Conservation (phyloP, 2,329 filamentous ascomycete species). For the Stenocarpella maydis region DNA sequence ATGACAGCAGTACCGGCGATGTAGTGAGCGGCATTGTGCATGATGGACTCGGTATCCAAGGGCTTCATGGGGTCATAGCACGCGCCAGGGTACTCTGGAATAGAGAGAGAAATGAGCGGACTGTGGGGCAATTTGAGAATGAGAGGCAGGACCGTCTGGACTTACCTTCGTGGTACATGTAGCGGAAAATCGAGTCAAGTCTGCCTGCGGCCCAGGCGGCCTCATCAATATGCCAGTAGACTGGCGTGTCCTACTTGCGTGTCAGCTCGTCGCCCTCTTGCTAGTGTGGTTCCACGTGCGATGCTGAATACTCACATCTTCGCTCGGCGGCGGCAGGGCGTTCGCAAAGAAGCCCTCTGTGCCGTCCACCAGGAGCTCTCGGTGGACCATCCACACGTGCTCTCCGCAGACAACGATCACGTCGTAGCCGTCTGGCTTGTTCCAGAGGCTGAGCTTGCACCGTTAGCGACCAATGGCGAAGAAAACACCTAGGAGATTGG, state of each 20-base stretch:
- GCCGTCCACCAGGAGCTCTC: slow-evolving; percentile 27
- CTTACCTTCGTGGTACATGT: slow-evolving; percentile 42
- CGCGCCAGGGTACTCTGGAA: slow-evolving; percentile 37
- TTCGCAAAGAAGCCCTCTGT: slow-evolving; percentile 31
- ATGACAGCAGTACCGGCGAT: slow-evolving; percentile 40
- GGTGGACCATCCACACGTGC: slow-evolving; percentile 29
- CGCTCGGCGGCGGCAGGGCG: slow-evolving; percentile 17
- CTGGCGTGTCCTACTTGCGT: slow-evolving; percentile 1
- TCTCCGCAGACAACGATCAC: slow-evolving; percentile 14
- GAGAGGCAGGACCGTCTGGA: too few species aligned
- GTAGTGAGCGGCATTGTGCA: slow-evolving; percentile 40
- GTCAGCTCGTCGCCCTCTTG: not conserved
- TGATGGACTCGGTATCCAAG: slow-evolving; percentile 36
- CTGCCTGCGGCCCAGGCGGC: slow-evolving; percentile 34
- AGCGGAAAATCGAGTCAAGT: slow-evolving; percentile 39
- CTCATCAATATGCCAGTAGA: slow-evolving; percentile 33
- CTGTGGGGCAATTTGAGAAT: not conserved
- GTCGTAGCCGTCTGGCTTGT: not conserved
- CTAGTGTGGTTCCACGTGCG: too few species aligned
- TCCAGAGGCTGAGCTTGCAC: slow-evolving; percentile 12
- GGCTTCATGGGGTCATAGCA: slow-evolving; percentile 34
- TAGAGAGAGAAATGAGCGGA: not conserved
- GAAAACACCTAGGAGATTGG: not conserved
- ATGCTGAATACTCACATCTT: slow-evolving; percentile 26
- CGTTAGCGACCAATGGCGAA: not conserved